These are phyloP conservation scores for Fomitopsis schrenkii DNA, from an alignment of 1,284 basidiomycete species.

Conservation along the genomic window DNA sequence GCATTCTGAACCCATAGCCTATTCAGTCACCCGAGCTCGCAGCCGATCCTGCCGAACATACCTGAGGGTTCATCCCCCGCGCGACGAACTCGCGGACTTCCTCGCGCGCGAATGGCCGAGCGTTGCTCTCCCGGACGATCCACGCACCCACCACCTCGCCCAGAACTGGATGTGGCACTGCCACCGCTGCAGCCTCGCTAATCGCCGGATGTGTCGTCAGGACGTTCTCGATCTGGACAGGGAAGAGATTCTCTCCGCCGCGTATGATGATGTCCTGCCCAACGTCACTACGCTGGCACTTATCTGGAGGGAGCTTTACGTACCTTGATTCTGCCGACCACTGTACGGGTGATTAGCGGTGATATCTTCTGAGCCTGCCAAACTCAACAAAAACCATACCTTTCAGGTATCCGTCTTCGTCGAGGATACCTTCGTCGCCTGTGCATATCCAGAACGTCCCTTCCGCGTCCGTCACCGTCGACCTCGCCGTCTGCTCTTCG, in stretches of 20 bases:
- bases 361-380: background rate
- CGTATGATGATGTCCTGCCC: conserved; percentile 80
- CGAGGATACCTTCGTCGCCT: conserved; percentile 80
- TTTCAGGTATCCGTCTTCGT: conserved; percentile 76
- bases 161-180: conserved; percentile 67
- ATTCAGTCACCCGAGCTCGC: background rate
- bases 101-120: conserved; percentile 39
- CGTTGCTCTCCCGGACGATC: conserved; percentile 49
- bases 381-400: conserved; percentile 33
- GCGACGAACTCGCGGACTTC: conserved; percentile 51
- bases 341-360: conserved; percentile 30
- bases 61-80: conserved; percentile 72
- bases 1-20: conserved; percentile 47
- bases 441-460: conserved; percentile 80
- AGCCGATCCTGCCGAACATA: conserved; percentile 23
- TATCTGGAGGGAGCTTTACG: background rate
- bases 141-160: conserved; percentile 81
- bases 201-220: conserved; percentile 61
- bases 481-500: conserved; percentile 60
- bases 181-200: conserved; percentile 69
- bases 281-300: background rate
- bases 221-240: conserved; percentile 81
- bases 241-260: conserved; percentile 86
- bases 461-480: conserved; percentile 52
- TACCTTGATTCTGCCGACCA: conserved; percentile 76